Evolutionary conservation across 371 early-diverging fungal species (phyloP), one percentile per base, ranked within the genome.

Genomic region (Parasitella parasitica): DNA sequence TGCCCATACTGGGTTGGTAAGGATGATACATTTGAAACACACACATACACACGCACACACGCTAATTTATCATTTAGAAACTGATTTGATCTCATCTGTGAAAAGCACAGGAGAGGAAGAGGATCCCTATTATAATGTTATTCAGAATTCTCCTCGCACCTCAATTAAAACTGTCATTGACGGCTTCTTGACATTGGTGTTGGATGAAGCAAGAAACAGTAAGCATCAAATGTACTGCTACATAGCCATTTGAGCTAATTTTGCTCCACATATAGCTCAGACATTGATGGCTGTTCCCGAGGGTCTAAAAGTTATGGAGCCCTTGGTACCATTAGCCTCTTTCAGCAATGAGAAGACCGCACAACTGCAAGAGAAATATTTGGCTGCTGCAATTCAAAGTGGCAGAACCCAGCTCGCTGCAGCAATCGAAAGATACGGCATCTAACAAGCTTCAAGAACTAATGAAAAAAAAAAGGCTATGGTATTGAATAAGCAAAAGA

Each of bases 101-200:
- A 32, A 16, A 18, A 46, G 20, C 4, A 12, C 46, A 12, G 46
- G 22, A 20, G 15, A 35, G 6, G 22, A 52, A 3, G 20, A 52
- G 20, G 52, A 48, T 36, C 63, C 63, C 1, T 54, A 57, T 26
- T 22, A 49, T 0, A 41, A 54, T 6, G 24, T 75, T 1, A 37
- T 71, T 2, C 46, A 28, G 6, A 20, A 51, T 0, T 38, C 61
- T 1, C 69, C 73, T 16, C 65, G 66, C 24, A 77, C 81, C 7
- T 67, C 79, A 6, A 77, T 86, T n/a, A 69, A 65, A 7, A 65
- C 68, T 15, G 85, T 85, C 7, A 76, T 83, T 20, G 84, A 86
- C 11, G 87, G 81, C 6, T 77, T 84, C 37, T 65, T 85, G 51
- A 58, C 61, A 13, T 72, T 77, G 8, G 76, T 85, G 57, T 74